Conservation (phyloP, 129 eudicot genomes). For the Helianthus tuberosus region DNA sequence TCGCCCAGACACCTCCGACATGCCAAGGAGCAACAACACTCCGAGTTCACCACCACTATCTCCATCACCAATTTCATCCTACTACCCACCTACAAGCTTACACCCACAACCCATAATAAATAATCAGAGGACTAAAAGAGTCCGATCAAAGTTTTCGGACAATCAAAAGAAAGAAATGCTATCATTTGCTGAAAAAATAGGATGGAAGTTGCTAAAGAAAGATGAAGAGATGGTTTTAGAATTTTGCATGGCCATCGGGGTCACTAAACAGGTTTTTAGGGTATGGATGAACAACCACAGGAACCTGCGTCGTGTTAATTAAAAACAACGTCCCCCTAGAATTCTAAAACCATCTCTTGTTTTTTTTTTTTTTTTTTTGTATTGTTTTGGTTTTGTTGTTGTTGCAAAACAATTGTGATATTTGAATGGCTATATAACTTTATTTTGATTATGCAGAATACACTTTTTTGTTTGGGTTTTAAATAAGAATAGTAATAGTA, state of each 20-base stretch:
- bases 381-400: too few species aligned
- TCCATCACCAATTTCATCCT: constrained; percentile 66
- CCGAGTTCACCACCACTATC: constrained; percentile 50
- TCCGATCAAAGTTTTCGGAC: constrained; percentile 49
- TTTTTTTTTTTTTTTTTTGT: too few species aligned
- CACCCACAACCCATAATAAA: neutral
- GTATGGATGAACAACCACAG: constrained; percentile 86
- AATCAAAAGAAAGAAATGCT: constrained; percentile 55
- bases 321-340: too few species aligned
- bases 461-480: too few species aligned
- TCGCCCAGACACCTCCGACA: constrained; percentile 12
- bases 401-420: too few species aligned
- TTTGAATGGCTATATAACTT: too few species aligned
- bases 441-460: too few species aligned
- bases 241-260: constrained; percentile 55
- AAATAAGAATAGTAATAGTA: too few species aligned
- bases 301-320: neutral
- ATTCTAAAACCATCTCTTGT: too few species aligned
- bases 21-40: constrained; percentile 33
- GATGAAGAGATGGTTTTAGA: constrained; percentile 41
- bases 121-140: constrained; percentile 37
- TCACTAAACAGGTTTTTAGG: constrained; percentile 53
- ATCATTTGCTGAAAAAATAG: constrained; percentile 57
- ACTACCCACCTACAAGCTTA: constrained; percentile 37
- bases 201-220: constrained; percentile 64